A percentile compares a stretch with the other conserved stretches of the same genome.
Conservation (phyloP, 805 yeast species). For the Maudiozyma turicensis region DNA sequence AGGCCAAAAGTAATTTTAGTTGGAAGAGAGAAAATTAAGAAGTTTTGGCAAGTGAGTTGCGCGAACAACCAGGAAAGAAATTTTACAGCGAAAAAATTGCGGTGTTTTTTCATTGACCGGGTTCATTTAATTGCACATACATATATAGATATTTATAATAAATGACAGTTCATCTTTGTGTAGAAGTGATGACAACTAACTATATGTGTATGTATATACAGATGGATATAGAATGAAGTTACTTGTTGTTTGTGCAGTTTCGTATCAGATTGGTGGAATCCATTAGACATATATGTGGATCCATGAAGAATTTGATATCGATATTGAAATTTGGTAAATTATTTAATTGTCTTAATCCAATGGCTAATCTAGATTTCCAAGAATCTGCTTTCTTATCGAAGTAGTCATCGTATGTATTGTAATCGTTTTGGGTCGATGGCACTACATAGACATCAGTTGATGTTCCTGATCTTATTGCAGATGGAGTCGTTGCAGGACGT, state of each 20-base stretch:
- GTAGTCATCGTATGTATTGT: slow-evolving; percentile 15
- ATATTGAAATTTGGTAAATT: slow-evolving; percentile 12
- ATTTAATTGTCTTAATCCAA: slow-evolving; percentile 27
- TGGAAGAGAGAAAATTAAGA: too few species aligned
- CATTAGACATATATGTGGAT: slow-evolving; percentile 15
- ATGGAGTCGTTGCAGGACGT: background rate
- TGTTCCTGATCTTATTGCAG: background rate
- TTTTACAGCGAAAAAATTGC: too few species aligned
- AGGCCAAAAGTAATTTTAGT: too few species aligned
- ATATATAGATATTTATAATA: too few species aligned
- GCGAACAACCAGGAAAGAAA: too few species aligned
- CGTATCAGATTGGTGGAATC: slow-evolving; percentile 10
- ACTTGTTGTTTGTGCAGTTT: slow-evolving; percentile 5
- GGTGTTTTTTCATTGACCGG: too few species aligned
- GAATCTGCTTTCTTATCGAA: slow-evolving; percentile 42
- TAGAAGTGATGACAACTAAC: too few species aligned
- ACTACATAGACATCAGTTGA: slow-evolving; percentile 7
- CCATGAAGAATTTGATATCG: slow-evolving; percentile 23
- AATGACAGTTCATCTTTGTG: too few species aligned
- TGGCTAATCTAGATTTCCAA: slow-evolving; percentile 47
- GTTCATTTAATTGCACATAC: too few species aligned
- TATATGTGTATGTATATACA: background rate
- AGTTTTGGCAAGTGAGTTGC: too few species aligned
- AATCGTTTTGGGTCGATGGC: slow-evolving; percentile 25
- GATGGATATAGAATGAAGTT: background rate